phyloP scores from a whole-genome alignment of 2,329 filamentous ascomycete genomes.

The Bisporella sp. region DNA sequence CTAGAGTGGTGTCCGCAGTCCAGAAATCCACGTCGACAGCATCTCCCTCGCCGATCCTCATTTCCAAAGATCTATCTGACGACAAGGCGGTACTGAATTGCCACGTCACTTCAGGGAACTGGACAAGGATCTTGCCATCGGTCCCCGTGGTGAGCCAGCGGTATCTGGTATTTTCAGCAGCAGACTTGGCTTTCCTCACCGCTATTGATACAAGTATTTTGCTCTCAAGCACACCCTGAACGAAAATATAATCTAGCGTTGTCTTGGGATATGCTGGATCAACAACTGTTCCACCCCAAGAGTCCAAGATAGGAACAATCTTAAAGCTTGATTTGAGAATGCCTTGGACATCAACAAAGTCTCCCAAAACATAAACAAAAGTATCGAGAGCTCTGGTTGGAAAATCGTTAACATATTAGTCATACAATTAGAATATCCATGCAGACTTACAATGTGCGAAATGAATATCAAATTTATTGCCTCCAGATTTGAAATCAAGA shows the following conservation, averaged over 20 bases:
- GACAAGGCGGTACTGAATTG: constrained; percentile 26
- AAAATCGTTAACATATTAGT: not conserved
- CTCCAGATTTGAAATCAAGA: constrained; percentile 17
- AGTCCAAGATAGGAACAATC: not conserved
- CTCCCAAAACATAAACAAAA: not conserved
- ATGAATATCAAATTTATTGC: constrained; percentile 35
- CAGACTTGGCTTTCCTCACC: constrained; percentile 35
- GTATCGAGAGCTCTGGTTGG: not conserved
- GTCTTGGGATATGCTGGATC: not conserved
- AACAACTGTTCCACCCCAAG: not conserved
- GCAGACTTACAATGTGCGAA: not conserved
- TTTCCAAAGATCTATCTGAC: constrained; percentile 34
- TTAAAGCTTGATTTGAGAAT: not conserved
- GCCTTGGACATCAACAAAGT: not conserved
- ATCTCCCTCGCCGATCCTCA: constrained; percentile 41
- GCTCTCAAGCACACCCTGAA: not conserved
- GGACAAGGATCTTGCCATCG: constrained; percentile 37
- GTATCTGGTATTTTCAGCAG: constrained; percentile 38
- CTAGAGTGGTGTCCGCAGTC: constrained; percentile 35
- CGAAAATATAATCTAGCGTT: not conserved
- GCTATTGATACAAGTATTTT: constrained; percentile 17
- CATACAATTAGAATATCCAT: not conserved
- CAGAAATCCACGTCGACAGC: constrained; percentile 37
- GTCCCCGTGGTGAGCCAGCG: constrained; percentile 46
- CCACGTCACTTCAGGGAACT: constrained; percentile 22